Evolutionary conservation across 805 yeast genomes (phyloP).

Genomic region (Wickerhamiella qilinensis): DNA sequence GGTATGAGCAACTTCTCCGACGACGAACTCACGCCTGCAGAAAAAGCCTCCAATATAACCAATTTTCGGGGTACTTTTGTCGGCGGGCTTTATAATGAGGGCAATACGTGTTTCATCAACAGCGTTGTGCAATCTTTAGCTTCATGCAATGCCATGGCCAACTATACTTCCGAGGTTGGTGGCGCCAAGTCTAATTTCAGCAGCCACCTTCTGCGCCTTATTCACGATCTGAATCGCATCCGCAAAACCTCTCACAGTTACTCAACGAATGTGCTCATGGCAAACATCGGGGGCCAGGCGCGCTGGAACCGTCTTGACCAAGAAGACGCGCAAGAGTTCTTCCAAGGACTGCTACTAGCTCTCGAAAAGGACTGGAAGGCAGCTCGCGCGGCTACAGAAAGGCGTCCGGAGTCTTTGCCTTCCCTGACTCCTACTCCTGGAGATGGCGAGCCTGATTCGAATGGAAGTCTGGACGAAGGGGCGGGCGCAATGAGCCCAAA

Average conservation of each 20-base stretch:
- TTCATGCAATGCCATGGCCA: conserved; percentile 36
- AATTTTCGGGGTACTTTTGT: conserved; percentile 25
- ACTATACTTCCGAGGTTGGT: neutral
- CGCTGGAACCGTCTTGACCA: conserved; percentile 75
- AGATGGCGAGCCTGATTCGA: neutral
- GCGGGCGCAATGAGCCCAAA: conserved; percentile 1
- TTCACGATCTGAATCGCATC: conserved; percentile 18
- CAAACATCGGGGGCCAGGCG: conserved; percentile 22
- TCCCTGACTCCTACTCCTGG: neutral
- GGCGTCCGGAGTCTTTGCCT: neutral
- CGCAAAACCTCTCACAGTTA: conserved; percentile 17
- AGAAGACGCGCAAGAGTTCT: conserved; percentile 94
- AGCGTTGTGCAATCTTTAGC: conserved; percentile 74
- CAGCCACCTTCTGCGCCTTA: conserved; percentile 12
- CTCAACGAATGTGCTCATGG: conserved; percentile 15
- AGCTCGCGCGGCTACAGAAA: conserved; percentile 4
- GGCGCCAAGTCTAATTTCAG: conserved; percentile 7
- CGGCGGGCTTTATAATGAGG: conserved; percentile 80
- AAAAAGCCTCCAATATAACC: conserved; percentile 11
- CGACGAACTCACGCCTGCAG: conserved; percentile 15
- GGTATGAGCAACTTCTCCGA: conserved; percentile 15
- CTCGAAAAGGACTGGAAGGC: conserved; percentile 19
- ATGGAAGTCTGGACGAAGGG: neutral
- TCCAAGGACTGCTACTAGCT: conserved; percentile 35
- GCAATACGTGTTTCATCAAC: conserved; percentile 92